Base-by-base conservation (phyloP, 495 filamentous ascomycete genomes). In the Penicilliopsis zonata region DNA sequence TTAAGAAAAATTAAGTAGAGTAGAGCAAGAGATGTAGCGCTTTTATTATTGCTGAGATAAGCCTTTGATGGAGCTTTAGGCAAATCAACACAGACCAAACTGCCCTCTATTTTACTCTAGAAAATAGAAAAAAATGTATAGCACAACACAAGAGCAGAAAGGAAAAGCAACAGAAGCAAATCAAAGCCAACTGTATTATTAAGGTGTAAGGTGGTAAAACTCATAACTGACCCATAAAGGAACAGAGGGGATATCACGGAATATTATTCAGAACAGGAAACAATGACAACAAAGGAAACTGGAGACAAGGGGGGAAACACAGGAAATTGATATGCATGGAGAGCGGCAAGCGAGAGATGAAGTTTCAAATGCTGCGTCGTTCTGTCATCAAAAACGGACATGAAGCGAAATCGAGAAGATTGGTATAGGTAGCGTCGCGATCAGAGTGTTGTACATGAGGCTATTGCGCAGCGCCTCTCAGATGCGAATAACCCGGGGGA, bases 321-420 rank as follows among this genome's bases (percentile, higher is more conserved):
- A 16, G 28, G 3, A 30, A 30, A 24, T 24, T 6, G 8, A 16
- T 9, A 16, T 16, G 28, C 16, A 16, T 18, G 28, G 6, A 30
- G 16, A n/a, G 16, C 28, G 8, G n/a, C 13, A 16, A 30, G 8
- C n/a, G 18, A 3, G 28, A 30, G 5, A 23, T 36, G 25, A 45
- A 48, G 47, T 39, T 50, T 47, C 48, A 52, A 57, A 57, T 60
- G 56, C 54, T 59, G 58, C 56, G 51, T 64, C 56, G 49, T 55
- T n/a, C 50, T 63, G 52, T 64, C 58, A 57, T 61, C 48, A 64
- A 55, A n/a, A 59, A 52, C 45, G 53, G 46, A 60, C 50, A 59
- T 57, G 52, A 55, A 52, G 41, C 51, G 50, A 52, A 47, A 40
- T 34, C 46, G 27, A 22, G 46, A 37, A 23, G 27, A 39, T 29